Base-by-base conservation (phyloP, 176 grass and related monocot species). In the Musa itinerans region DNA sequence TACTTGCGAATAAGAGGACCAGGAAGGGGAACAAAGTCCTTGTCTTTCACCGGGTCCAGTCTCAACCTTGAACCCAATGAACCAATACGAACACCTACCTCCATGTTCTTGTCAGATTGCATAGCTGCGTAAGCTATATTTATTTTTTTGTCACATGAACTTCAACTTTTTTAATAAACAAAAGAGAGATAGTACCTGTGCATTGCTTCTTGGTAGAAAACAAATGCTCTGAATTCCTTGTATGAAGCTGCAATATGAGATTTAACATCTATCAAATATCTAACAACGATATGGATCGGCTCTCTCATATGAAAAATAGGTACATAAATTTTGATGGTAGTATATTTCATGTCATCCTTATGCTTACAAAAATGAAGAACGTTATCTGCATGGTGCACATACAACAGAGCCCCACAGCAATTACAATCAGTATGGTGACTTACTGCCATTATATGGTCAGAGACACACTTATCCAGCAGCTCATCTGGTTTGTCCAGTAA, bases 371-470 rank as follows among this genome's bases (percentile, higher is more conserved):
- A 48, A 43, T 21, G 1, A 9, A 70, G 1, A 70, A 10, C 17
- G 10, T 22, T 19, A 69, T 69, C 17, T 61, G 57, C 16, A 11
- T 70, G 8, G 9, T 17, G 7, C 12, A 24, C 8, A 24, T 10
- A 23, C 11, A 64, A 64, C 8, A 64, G 62, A 24, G 1, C 24
- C 3, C 10, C 12, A 11, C 10, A 3, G 22, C 12, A 26, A 65
- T 65, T 65, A 65, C 22, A 65, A 70, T 25, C 48, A 65, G 21
- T 20, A 52, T 25, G 57, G 15, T 23, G 13, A 76, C 87, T 89
- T 93, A 93, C 94, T 17, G 90, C 82, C 59, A 93, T 93, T 83
- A 93, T 93, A 57, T 93, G 94, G 50, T 91, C 94, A 63, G 94
- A 93, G 27, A 93, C 58, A 64, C 86, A 84, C 85, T 93, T 98